Conservation (phyloP, 73 alveolate genomes). For the Paraurostyla sp. region DNA sequence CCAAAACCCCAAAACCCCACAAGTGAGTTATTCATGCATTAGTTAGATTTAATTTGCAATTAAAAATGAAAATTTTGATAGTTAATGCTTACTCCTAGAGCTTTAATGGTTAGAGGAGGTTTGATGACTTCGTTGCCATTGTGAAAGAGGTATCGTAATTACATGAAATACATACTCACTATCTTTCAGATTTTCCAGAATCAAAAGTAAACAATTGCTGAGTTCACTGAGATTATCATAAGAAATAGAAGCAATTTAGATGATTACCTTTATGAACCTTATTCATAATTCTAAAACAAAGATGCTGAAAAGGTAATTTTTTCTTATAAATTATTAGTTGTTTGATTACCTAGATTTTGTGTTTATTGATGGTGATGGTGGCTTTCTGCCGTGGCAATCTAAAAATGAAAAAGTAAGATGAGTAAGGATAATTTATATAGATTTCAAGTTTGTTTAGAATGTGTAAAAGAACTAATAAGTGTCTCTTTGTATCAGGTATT, state of each 20-base stretch:
- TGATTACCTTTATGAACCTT: slow-evolving; percentile 83
- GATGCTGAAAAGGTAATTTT: slow-evolving; percentile 69
- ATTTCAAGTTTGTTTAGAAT: slow-evolving; percentile 80
- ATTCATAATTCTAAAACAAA: slow-evolving; percentile 45
- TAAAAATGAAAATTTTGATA: slow-evolving; percentile 71
- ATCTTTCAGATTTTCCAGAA: background rate
- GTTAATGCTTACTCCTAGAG: slow-evolving; percentile 62
- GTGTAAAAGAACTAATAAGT: slow-evolving; percentile 91
- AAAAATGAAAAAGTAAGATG: slow-evolving; percentile 75
- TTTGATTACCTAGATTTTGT: slow-evolving; percentile 92
- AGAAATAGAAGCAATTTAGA: slow-evolving; percentile 40
- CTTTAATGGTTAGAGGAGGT: slow-evolving; percentile 34
- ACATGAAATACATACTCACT: background rate
- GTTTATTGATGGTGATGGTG: slow-evolving; percentile 92
- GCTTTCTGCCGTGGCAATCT: slow-evolving; percentile 91
- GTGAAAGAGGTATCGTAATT: slow-evolving; percentile 58
- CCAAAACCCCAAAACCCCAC: no score
- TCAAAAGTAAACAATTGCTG: background rate
- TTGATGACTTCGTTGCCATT: slow-evolving; percentile 31
- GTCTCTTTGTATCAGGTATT: slow-evolving; percentile 85
- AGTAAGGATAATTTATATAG: slow-evolving; percentile 2
- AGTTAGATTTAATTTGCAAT: background rate
- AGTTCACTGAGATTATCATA: slow-evolving; percentile 20
- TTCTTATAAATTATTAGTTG: background rate
- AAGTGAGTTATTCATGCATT: no score